Conservation (phyloP, 371 early-diverging fungal genomes). For the Synchytrium microbalum region DNA sequence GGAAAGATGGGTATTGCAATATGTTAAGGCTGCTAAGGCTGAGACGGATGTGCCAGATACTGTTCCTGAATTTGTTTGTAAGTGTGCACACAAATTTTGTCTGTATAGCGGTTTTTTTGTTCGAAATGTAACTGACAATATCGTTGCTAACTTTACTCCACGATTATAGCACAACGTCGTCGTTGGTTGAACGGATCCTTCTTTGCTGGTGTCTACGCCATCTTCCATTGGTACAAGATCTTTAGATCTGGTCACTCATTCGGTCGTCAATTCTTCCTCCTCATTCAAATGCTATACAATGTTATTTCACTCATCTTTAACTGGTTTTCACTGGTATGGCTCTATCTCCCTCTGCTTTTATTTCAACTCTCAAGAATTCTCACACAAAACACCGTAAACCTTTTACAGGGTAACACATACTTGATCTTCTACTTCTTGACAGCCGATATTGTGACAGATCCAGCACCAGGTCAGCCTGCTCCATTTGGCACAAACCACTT, state of each 20-base stretch:
- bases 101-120: slow-evolving; percentile 1
- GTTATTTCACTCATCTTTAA: slow-evolving; percentile 56
- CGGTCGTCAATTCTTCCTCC: slow-evolving; percentile 49
- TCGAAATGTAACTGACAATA: slow-evolving; percentile 14
- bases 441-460: slow-evolving; percentile 5
- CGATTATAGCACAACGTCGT: slow-evolving; percentile 62
- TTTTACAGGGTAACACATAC: slow-evolving; percentile 16
- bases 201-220: slow-evolving; percentile 85
- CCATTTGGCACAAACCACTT: slow-evolving; percentile 25
- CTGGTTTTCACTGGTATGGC: slow-evolving; percentile 41
- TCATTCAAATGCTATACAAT: slow-evolving; percentile 53
- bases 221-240: slow-evolving; percentile 39
- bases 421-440: slow-evolving; percentile 31
- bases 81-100: no score
- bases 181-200: slow-evolving; percentile 94
- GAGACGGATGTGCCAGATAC: slow-evolving; percentile 78
- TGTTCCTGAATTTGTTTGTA: slow-evolving; percentile 63
- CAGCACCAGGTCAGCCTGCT: slow-evolving; percentile 13
- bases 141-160: slow-evolving; percentile 13
- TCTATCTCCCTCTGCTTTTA: no score
- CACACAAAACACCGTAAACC: no score
- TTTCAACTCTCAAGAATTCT: no score
- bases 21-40: slow-evolving; percentile 53
- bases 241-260: slow-evolving; percentile 48
- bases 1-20: slow-evolving; percentile 60